A percentile compares a stretch with the other conserved stretches of the same genome.
Conservation (phyloP, 345 rosid genomes). For the Eucalyptus decipiens region DNA sequence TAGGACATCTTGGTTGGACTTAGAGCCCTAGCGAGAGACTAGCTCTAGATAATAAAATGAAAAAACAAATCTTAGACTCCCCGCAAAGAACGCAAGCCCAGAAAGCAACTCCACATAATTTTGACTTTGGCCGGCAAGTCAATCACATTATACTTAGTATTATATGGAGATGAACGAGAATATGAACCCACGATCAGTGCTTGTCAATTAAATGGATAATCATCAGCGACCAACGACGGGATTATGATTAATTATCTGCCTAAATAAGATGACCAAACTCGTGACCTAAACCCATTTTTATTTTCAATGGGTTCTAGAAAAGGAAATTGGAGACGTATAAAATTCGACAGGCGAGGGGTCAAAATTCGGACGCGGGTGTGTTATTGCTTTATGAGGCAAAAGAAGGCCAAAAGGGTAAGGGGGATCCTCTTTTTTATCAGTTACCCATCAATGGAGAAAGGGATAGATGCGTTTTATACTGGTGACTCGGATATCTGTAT, state of each 20-base stretch:
- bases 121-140: not conserved
- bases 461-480: not conserved
- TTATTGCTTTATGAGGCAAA: not conserved
- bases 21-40: not conserved
- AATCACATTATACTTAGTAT: not conserved
- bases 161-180: not conserved
- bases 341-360: not conserved
- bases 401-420: not conserved
- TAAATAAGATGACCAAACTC: not conserved
- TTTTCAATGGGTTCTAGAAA: not conserved
- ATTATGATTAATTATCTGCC: not conserved
- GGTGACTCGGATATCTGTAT: not conserved
- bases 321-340: not conserved
- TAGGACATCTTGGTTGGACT: not conserved
- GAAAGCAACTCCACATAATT: not conserved
- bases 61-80: not conserved
- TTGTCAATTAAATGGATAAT: not conserved
- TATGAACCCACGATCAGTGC: too few relatives aligned
- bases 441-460: not conserved
- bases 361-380: not conserved
- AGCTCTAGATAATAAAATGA: not conserved
- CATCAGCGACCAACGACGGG: rapidly evolving
- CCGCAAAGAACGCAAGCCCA: not conserved
- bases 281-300: not conserved
- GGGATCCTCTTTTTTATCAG: not conserved